Evolutionary conservation across 192 early-diverging fungal species (phyloP), one percentile per base, ranked within the genome.

Genomic region (Coemansia sp.): DNA sequence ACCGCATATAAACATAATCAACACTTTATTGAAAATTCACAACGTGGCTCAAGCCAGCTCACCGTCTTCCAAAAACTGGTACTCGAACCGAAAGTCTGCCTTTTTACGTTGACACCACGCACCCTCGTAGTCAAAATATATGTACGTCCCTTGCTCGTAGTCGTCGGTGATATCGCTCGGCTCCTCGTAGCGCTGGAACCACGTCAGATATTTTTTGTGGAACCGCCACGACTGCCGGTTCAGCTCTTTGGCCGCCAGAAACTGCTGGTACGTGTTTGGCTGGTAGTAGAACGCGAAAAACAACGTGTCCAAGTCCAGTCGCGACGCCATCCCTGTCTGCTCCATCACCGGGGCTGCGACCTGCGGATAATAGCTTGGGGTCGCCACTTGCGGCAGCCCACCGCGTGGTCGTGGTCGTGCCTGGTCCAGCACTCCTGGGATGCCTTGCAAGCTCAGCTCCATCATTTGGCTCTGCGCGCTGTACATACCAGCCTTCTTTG

Each of bases 211-310:
- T 84, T 97, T 94, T 84, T 96, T 98, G 75, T 98, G 97, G 79
- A 97, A 98, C 48, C 97, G 86, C 97, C 97, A 98, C 23, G 90
- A 92, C 62, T 97, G 95, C 66, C 92, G 89, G 72, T 98, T 98
- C 51, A 98, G 83, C 76, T 98, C 97, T 47, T 91, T 83, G 17
- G 95, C 95, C 15, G 97, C 97, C 61, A 98, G 72, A 70, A 90
- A 96, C 90, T 98, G 96, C 68, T 96, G 94, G 60, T 93, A 95
- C 47, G 96, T 96, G 55, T 92, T 93, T 74, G 93, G 94, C 73
- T 92, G 94, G 79, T 94, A 95, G 82, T 98, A 98, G 73, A 98
- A 98, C 61, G 96, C 94, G 73, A 93, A 98, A 78, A 98, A 98
- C 59, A 98, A 82, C 32, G 94, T 92, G 75, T 98, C 95, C 49